These are phyloP conservation scores for Filosporella fistucella DNA, from an alignment of 495 filamentous ascomycete genomes.

Conservation along the genomic window DNA sequence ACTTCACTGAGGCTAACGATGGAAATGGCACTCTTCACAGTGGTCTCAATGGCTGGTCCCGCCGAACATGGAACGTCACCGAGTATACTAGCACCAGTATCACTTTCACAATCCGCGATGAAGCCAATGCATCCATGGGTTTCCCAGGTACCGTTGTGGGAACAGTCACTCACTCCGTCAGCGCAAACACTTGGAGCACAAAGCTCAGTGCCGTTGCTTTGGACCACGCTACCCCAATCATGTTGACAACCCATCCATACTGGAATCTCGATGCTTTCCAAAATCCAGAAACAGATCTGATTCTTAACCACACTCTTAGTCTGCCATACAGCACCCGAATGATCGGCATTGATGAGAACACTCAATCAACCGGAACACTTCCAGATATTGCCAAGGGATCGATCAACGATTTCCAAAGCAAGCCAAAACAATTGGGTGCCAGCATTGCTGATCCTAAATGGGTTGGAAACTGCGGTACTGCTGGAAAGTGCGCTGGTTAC, in stretches of 20 bases:
- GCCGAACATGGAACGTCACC: constrained; percentile 44
- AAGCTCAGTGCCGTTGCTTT: constrained; percentile 46
- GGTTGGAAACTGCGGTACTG: constrained; percentile 53
- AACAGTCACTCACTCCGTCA: constrained; percentile 65
- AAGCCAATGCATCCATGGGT: constrained; percentile 54
- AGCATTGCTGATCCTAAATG: constrained; percentile 53
- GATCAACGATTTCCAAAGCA: constrained; percentile 68
- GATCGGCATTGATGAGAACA: constrained; percentile 63
- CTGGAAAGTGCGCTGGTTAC: constrained; percentile 7
- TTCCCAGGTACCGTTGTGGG: constrained; percentile 72
- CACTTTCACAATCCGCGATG: constrained; percentile 73
- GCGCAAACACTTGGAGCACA: constrained; percentile 41
- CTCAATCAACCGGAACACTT: constrained; percentile 73
- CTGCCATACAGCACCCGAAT: constrained; percentile 66
- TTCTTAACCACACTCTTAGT: constrained; percentile 65
- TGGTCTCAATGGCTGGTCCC: constrained; percentile 57
- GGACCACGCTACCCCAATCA: constrained; percentile 55
- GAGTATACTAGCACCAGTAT: constrained; percentile 60
- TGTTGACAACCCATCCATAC: constrained; percentile 54
- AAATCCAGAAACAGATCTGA: constrained; percentile 43
- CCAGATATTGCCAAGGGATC: constrained; percentile 51
- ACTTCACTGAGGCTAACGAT: constrained; percentile 42
- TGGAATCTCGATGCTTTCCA: constrained; percentile 83
- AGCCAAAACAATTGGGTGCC: constrained; percentile 63
- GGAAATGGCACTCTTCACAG: constrained; percentile 56